A percentile compares a stretch with the other conserved stretches of the same genome.
These are phyloP conservation scores for Fragaria nilgerrensis DNA, from an alignment of 306 rosid species.

Conservation along the genomic window DNA sequence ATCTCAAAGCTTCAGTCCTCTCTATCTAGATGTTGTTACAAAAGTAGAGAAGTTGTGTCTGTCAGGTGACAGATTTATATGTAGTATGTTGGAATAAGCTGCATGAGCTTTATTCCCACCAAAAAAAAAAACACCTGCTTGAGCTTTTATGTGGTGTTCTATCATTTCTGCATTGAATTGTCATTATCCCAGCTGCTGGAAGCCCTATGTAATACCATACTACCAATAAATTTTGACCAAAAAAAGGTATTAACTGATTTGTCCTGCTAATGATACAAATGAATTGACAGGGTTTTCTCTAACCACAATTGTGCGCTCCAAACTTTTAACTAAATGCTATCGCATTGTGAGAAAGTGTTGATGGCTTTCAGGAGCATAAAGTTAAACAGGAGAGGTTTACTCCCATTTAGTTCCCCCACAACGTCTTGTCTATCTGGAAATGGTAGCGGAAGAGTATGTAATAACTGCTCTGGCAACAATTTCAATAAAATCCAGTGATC, in stretches of 20 bases:
- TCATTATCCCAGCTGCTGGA: not conserved
- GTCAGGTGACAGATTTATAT: slow-evolving; percentile 55
- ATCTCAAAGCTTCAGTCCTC: slow-evolving; percentile 68
- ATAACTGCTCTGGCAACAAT: too few relatives aligned
- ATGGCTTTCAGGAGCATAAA: not conserved
- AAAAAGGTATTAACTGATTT: not conserved
- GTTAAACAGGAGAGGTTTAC: not conserved
- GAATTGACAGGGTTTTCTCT: not conserved
- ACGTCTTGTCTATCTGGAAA: too few relatives aligned
- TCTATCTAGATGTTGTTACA: slow-evolving; percentile 53
- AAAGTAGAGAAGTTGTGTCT: slow-evolving; percentile 65
- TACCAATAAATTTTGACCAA: not conserved
- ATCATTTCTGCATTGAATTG: not conserved
- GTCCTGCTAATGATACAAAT: not conserved
- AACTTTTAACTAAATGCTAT: not conserved
- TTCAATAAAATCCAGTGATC: too few relatives aligned
- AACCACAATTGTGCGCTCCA: not conserved
- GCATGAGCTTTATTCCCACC: not conserved
- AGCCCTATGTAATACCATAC: not conserved
- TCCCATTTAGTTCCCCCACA: not conserved
- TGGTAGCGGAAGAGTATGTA: too few relatives aligned
- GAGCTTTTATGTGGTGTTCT: slow-evolving; percentile 1
- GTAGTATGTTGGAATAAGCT: slow-evolving; percentile 51
- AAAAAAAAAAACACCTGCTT: not conserved
- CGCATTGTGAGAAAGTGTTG: not conserved